Percentiles rank a stretch among this genome's conserved stretches.
phyloP scores from a whole-genome alignment of 495 filamentous ascomycete genomes.

The Penicillium canariense region DNA sequence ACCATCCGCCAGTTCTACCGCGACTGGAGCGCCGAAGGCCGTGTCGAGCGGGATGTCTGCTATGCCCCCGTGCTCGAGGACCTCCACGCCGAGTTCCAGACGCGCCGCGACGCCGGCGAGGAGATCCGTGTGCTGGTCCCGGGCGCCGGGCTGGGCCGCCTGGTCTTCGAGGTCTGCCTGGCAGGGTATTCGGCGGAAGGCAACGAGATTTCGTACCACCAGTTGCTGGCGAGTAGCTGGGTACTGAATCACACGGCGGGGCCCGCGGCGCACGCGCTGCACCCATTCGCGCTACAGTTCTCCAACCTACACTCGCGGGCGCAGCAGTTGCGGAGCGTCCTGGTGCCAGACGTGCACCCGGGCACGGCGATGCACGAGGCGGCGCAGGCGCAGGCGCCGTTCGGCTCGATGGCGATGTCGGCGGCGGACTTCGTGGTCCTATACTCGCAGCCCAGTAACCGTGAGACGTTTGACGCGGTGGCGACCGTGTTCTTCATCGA shows the following conservation, averaged over 20 bases:
- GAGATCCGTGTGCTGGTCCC: constrained; percentile 74
- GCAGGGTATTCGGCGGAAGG: constrained; percentile 77
- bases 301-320: constrained; percentile 70
- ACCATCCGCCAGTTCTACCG: constrained; percentile 92
- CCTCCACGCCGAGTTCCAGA: constrained; percentile 54
- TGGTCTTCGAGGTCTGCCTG: constrained; percentile 82
- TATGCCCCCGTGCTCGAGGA: constrained; percentile 69
- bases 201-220: constrained; percentile 95
- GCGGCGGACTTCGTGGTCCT: constrained; percentile 78
- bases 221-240: constrained; percentile 82
- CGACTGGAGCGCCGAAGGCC: constrained; percentile 86
- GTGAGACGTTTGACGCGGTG: constrained; percentile 72
- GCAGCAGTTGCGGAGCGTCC: constrained; percentile 68
- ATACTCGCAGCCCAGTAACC: constrained; percentile 60
- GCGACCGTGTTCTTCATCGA: constrained; percentile 94
- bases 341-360: constrained; percentile 77
- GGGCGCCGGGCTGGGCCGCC: constrained; percentile 81
- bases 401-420: constrained; percentile 73
- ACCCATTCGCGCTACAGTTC: constrained; percentile 77
- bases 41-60: constrained; percentile 67
- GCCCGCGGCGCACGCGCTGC: constrained; percentile 52
- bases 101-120: constrained; percentile 20
- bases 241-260: constrained; percentile 71
- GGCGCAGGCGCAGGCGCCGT: constrained; percentile 15
- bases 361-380: constrained; percentile 49